Evolutionary conservation across 2,329 filamentous ascomycete genomes (phyloP).

Genomic region (Epichloe glyceriae): DNA sequence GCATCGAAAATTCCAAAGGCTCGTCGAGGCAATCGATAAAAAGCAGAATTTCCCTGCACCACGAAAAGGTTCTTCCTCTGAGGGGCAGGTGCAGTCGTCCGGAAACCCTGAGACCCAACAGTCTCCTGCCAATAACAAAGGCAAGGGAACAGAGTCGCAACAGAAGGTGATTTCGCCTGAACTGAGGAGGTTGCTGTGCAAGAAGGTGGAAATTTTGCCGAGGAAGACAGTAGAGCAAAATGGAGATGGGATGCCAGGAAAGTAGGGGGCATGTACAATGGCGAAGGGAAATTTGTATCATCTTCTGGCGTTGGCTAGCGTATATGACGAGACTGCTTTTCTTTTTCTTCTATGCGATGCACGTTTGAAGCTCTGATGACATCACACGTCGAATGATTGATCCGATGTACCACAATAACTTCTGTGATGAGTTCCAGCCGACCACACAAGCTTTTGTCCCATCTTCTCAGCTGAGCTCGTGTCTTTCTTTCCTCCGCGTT

Average conservation of each 20-base stretch:
- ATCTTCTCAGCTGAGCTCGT: no score
- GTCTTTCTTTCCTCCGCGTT: no score
- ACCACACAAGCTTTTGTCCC: no score
- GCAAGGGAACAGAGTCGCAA: constrained; percentile 20
- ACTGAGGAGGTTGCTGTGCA: constrained; percentile 39
- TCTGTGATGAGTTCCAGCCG: no score
- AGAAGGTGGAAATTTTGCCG: constrained; percentile 31
- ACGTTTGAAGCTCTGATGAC: no score
- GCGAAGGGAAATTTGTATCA: neutral
- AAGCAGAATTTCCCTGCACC: constrained; percentile 68
- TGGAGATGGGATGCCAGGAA: constrained; percentile 23
- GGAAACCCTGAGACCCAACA: neutral
- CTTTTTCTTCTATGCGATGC: neutral
- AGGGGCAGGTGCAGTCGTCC: constrained; percentile 3
- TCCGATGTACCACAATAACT: no score
- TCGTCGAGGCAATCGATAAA: constrained; percentile 85
- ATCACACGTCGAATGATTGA: no score
- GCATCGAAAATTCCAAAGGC: constrained; percentile 76
- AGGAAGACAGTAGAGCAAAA: constrained; percentile 22
- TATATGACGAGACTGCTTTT: neutral
- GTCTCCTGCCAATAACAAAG: constrained; percentile 15
- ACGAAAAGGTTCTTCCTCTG: constrained; percentile 12
- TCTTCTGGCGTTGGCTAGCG: neutral
- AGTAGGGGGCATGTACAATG: constrained; percentile 8
- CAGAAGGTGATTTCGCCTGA: constrained; percentile 43